Conservation (phyloP, 2,329 filamentous ascomycete genomes). For the Harringtonia aguacate region DNA sequence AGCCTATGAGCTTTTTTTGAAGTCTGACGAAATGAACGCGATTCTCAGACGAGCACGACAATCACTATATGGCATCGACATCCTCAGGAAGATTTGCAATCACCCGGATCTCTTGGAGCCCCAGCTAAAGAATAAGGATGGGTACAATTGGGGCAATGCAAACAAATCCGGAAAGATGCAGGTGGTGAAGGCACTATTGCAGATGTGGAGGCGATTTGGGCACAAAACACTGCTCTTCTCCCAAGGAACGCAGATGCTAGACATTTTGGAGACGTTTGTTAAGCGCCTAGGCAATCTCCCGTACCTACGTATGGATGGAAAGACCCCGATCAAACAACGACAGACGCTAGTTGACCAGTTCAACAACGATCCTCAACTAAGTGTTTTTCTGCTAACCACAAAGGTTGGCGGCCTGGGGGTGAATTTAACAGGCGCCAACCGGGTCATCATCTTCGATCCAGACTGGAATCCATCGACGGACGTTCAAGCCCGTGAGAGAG, state of each 20-base stretch:
- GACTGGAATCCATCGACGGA: conserved; percentile 99
- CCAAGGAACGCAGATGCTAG: conserved; percentile 89
- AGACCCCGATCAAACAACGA: conserved; percentile 78
- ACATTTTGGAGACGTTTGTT: conserved; percentile 82
- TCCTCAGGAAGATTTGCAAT: conserved; percentile 92
- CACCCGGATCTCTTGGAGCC: conserved; percentile 81
- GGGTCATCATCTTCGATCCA: conserved; percentile 96
- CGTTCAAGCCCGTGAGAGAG: conserved; percentile 85
- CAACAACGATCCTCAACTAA: conserved; percentile 67
- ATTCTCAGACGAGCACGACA: conserved; percentile 68
- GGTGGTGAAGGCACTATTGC: conserved; percentile 76
- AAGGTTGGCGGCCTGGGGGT: conserved; percentile 91
- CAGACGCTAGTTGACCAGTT: conserved; percentile 88
- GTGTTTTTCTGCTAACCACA: conserved; percentile 89
- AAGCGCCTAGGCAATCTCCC: conserved; percentile 54
- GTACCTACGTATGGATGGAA: conserved; percentile 87
- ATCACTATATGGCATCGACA: conserved; percentile 81
- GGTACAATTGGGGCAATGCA: conserved; percentile 67
- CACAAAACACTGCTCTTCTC: conserved; percentile 92
- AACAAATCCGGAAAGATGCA: conserved; percentile 91
- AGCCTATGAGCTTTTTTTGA: conserved; percentile 71
- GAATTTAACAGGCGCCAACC: conserved; percentile 87
- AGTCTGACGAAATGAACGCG: conserved; percentile 73
- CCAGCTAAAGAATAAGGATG: conserved; percentile 39
- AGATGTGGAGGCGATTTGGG: conserved; percentile 79